Evolutionary conservation across 2,329 filamentous ascomycete species (phyloP), one percentile per base, ranked within the genome.

Genomic region (Alternaria viburni): DNA sequence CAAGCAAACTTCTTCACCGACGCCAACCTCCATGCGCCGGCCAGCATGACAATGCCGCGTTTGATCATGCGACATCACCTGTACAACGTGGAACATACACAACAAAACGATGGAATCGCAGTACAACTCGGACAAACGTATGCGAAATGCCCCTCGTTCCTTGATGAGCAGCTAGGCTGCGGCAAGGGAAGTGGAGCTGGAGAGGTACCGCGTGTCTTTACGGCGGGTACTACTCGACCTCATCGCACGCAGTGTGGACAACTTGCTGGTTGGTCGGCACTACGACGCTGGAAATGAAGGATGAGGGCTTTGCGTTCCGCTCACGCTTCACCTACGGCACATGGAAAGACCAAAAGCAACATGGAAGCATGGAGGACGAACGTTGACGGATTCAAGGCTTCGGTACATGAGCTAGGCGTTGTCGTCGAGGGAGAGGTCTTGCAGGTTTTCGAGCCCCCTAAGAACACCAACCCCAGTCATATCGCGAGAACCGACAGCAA

Each of bases 21-120:
- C 32, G 0, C 5, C 4, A 36, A n/a, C 32, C 32, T 36, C 0
- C 0, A 36, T 36, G 32, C 32, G 32, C 32, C 15, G 32, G 5
- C 32, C 0, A n/a, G 0, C 32, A 36, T 36, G 32, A 36, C 0
- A n/a, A 9, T 7, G 32, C 7, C 5, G 0, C 0, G 32, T 0
- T 36, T 7, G n/a, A 36, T 0, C 15, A 0, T 36, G 32, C 32
- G 32, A 36, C 0, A 36, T 0, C 7, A 36, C 32, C 7, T 4
- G 7, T 36, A n/a, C 32, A 36, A 36, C 15, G 32, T 36, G 13
- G 30, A 36, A 0, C 32, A n/a, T 36, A 36, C 32, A 36, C 15
- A n/a, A 36, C 32, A 36, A n/a, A n/a, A 36, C 32, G 7, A 36
- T 36, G 7, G 32, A 36, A 36, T 36, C 32, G 32, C 15, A 36